phyloP scores from a whole-genome alignment of 2,329 filamentous ascomycete genomes.

The Scleromitrula shiraiana region DNA sequence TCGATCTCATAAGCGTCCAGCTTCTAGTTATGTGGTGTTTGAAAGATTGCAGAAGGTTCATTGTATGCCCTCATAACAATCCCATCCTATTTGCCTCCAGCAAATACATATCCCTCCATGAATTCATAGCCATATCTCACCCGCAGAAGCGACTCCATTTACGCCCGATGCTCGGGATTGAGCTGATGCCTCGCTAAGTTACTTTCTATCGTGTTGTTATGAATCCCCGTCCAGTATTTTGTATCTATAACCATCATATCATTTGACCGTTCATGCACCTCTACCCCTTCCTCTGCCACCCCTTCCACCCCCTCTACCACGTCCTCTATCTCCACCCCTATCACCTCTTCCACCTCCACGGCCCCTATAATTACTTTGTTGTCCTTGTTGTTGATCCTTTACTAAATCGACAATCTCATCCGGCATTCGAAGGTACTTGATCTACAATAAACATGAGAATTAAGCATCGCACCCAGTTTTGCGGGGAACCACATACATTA shows the following conservation, averaged over 20 bases:
- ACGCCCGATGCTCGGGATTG: too few species aligned
- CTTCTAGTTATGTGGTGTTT: too few species aligned
- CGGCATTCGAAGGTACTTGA: conserved; percentile 94
- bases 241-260: neutral
- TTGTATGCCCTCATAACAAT: too few species aligned
- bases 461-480: neutral
- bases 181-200: neutral
- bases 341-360: conserved; percentile 54
- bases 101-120: conserved; percentile 3
- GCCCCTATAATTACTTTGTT: conserved; percentile 48
- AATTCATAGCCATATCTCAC: neutral
- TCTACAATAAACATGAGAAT: conserved; percentile 39
- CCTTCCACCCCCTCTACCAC: conserved; percentile 29
- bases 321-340: conserved; percentile 37
- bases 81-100: too few species aligned
- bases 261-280: conserved; percentile 16
- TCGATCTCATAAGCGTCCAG: too few species aligned
- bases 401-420: conserved; percentile 94
- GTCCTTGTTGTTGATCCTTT: conserved; percentile 67
- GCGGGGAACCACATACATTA: conserved; percentile 53
- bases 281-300: conserved; percentile 20
- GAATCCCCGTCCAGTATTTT: neutral
- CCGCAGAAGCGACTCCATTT: neutral
- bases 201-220: neutral
- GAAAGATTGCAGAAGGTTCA: too few species aligned